phyloP scores from a whole-genome alignment of 2,329 filamentous ascomycete genomes.

The Sporothrix luriei region DNA sequence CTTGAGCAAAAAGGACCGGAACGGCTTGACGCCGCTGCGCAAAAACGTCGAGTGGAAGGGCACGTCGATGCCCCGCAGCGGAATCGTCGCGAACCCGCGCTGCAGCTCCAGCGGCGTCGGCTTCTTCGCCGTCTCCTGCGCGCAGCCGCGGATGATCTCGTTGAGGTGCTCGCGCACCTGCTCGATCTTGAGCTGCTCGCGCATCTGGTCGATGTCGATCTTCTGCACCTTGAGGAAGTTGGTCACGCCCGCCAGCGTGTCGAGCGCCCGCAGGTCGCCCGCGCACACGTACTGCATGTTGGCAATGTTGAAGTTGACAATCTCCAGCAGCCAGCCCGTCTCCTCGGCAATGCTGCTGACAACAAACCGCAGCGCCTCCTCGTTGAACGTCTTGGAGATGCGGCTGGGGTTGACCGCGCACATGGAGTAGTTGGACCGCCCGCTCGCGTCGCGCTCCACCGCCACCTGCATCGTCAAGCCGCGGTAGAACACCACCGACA shows the following conservation, averaged over 20 bases:
- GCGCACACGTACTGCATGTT: constrained; percentile 76
- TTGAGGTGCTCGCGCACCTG: constrained; percentile 88
- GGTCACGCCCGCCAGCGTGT: constrained; percentile 75
- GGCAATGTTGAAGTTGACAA: constrained; percentile 92
- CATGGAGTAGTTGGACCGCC: constrained; percentile 98
- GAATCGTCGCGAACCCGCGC: constrained; percentile 95
- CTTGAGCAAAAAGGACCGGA: constrained; percentile 97
- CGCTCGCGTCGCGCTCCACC: constrained; percentile 89
- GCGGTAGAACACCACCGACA: constrained; percentile 98
- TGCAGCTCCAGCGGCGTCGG: constrained; percentile 85
- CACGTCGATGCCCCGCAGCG: constrained; percentile 94
- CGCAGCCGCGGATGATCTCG: constrained; percentile 87
- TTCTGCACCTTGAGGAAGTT: constrained; percentile 97
- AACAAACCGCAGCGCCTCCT: constrained; percentile 94
- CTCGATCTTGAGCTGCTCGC: constrained; percentile 81
- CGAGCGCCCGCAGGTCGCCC: constrained; percentile 70
- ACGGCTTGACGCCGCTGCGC: constrained; percentile 96
- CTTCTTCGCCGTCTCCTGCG: constrained; percentile 85
- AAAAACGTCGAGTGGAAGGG: constrained; percentile 99
- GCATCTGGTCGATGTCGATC: constrained; percentile 93
- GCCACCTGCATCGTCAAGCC: constrained; percentile 99
- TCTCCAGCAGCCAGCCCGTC: constrained; percentile 94
- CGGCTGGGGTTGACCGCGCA: constrained; percentile 98
- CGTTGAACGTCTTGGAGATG: constrained; percentile 98
- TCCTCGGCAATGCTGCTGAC: constrained; percentile 93